Evolutionary conservation across 2,329 filamentous ascomycete genomes (phyloP), one percentile per base, ranked within the genome.

Genomic region (Dactylella cylindrospora): DNA sequence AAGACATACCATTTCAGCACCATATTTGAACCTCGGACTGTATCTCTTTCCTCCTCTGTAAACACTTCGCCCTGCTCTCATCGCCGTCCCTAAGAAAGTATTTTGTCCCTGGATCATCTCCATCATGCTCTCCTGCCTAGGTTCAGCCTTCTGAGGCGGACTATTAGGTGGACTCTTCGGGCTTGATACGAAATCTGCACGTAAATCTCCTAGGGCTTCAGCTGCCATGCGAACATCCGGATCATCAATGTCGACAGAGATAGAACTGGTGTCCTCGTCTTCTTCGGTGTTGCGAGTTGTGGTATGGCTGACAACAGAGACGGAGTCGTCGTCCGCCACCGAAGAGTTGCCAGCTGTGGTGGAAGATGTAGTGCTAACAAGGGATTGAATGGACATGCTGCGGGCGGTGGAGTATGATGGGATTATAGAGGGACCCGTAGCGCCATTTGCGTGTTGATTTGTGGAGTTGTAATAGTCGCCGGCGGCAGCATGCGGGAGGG

Each of bases 11-110:
- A 64, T 64, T 32, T 64, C 59, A 41, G 88, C 91, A 62, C 90
- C 83, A n/a, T 87, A 86, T 72, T 88, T 90, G 71, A 96, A 88
- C 1, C 86, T 81, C 0, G 91, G 90, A 1, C 89, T 94, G 69
- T 91, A 94, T 32, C 51, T 28, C 32, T 64, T 64, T 7, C 59
- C 59, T 25, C 59, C 59, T 8, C 51, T 33, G 31, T 64, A 64
- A 13, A 64, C 59, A 36, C 51, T 64, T 12, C 59, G 50, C 3
- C 59, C 57, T 6, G 57, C 57, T 19, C 49, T 44, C 1, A 64
- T 50, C 3, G 59, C 59, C 9, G 50, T 55, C n/a, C 59, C 59
- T 22, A 64, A 35, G 33, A 77, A 4, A 96, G 78, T 0, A 90
- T 93, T 41, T 66, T 67, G 49, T 45, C 55, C 72, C 28, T 62